Base-by-base conservation (phyloP, 495 filamentous ascomycete species). In the Friedmanniomyces simplex region DNA sequence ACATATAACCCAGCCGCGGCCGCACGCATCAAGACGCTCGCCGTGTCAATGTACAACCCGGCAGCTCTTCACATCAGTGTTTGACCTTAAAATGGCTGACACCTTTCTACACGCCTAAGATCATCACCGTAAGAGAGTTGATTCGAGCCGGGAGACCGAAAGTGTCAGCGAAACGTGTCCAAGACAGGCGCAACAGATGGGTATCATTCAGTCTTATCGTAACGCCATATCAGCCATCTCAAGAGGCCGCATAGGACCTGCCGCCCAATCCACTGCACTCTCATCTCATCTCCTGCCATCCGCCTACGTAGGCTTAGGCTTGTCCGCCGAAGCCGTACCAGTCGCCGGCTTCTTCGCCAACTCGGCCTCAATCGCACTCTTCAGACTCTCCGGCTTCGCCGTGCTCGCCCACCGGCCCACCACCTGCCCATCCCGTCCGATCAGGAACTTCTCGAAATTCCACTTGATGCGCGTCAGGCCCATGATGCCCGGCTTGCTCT, bases 391-490 rank as follows among this genome's bases (percentile, higher is more conserved):
- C 0, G 93, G 93, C 80, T 89, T 95, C 12, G 85, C 88, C 13
- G 81, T 82, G 66, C 86, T 89, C 26, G 87, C 86, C 87, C 88
- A 97, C 46, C 93, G 71, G 7, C 73, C 76, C 66, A 82, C 86
- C 26, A 96, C 90, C 71, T 84, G 78, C 2, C 91, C 91, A 69
- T 96, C 88, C 53, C 78, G 77, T n/a, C 82, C 83, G 54, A 97
- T 76, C 61, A 98, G 72, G 71, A 95, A 97, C 79, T 98, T 98
- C 77, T 98, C 94, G 72, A 95, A 94, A 69, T 91, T 95, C 89
- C 91, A 96, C 85, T 95, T 94, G 63, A 98, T 77, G 36, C 83
- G 67, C 82, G 91, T 90, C 66, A 96, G 61, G 21, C 93, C 93
- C 67, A 96, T 64, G 6, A 95, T 48, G 18, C 94, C 91, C 0